These are phyloP conservation scores for Fusarium sp. DNA, from an alignment of 2,329 filamentous ascomycete genomes.

Conservation along the genomic window DNA sequence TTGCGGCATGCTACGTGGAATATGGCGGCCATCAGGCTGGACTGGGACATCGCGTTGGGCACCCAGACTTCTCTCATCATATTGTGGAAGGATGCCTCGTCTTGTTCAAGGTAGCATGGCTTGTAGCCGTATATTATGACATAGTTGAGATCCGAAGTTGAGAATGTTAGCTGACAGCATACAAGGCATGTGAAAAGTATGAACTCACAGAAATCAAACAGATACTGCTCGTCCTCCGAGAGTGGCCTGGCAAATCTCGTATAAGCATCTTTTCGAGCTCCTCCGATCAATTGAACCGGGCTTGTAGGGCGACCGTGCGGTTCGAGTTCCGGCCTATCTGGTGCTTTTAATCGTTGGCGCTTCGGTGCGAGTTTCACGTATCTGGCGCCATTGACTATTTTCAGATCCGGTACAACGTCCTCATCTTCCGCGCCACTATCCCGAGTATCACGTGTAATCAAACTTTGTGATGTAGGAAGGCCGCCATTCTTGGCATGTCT, in stretches of 20 bases:
- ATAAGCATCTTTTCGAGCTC: conserved; percentile 5
- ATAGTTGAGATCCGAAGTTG: conserved; percentile 4
- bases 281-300: conserved; percentile 4
- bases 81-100: neutral
- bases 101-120: conserved; percentile 9
- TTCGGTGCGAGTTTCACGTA: conserved; percentile 10
- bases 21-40: conserved; percentile 31
- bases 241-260: conserved; percentile 9
- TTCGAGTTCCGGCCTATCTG: neutral
- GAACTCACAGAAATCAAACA: conserved; percentile 20
- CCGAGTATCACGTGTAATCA: neutral
- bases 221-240: conserved; percentile 23
- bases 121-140: conserved; percentile 19
- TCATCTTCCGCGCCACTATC: neutral
- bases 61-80: conserved; percentile 27
- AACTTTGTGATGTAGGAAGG: neutral
- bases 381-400: no score
- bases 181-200: accelerated
- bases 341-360: neutral
- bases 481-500: neutral
- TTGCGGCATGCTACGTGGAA: conserved; percentile 38
- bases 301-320: neutral
- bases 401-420: no score
- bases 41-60: conserved; percentile 26
- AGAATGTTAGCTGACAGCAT: neutral